Percentiles rank a stretch among this genome's conserved stretches.
These are phyloP conservation scores for Sporobolomyces pararoseus DNA, from an alignment of 768 basidiomycete genomes.

Conservation along the genomic window DNA sequence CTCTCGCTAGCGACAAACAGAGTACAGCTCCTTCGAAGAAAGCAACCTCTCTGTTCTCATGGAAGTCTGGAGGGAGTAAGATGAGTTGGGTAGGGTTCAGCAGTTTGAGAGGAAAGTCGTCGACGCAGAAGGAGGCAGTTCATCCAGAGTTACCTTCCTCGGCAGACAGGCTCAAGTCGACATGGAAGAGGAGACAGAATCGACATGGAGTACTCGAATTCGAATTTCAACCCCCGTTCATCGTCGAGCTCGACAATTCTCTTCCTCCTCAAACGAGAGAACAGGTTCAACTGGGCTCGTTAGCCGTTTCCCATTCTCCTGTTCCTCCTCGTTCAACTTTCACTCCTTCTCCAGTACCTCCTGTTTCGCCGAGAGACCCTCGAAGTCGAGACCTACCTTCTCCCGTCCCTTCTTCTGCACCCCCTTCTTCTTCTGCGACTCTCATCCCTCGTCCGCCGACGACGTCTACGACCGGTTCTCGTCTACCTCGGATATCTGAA, in stretches of 20 bases:
- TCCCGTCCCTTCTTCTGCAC: not conserved
- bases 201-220: constrained; percentile 3
- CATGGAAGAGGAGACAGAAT: constrained; percentile 3
- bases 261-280: not conserved
- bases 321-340: not conserved
- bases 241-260: constrained; percentile 7
- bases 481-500: not conserved
- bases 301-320: not conserved
- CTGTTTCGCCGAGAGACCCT: not conserved
- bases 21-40: not conserved
- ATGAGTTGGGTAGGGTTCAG: not conserved
- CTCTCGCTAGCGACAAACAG: not conserved
- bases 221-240: constrained; percentile 8
- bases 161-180: constrained; percentile 6
- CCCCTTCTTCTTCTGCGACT: no score
- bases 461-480: not conserved
- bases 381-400: not conserved
- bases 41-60: not conserved
- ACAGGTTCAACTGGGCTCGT: not conserved
- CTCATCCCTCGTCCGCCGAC: no score
- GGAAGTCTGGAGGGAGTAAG: constrained; percentile 2
- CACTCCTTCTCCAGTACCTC: constrained; percentile 6
- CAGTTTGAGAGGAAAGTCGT: not conserved
- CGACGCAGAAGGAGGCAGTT: not conserved
- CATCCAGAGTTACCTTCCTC: constrained; percentile 6